Evolutionary conservation across 1,284 basidiomycete species (phyloP).

Genomic region (Austroboletus rostrupii): DNA sequence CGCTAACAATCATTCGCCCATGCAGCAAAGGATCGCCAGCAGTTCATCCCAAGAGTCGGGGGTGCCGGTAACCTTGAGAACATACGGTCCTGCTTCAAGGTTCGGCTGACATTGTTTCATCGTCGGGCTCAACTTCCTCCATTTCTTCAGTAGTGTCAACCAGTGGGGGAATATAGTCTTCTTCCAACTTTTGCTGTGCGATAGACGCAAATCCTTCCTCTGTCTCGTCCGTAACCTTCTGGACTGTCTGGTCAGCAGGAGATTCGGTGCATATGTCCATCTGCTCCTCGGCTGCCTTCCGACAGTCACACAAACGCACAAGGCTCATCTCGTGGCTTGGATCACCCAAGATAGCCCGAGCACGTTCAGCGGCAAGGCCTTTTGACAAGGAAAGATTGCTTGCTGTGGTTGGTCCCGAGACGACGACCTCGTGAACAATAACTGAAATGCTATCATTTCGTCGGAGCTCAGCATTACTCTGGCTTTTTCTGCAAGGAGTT

Average conservation of each 20-base stretch:
- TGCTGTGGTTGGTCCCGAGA: constrained; percentile 58
- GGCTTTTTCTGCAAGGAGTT: constrained; percentile 40
- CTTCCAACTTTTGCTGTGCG: constrained; percentile 29
- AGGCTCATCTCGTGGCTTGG: constrained; percentile 41
- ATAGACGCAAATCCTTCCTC: constrained; percentile 32
- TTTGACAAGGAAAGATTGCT: constrained; percentile 55
- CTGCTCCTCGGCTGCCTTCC: constrained; percentile 16
- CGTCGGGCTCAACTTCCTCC: constrained; percentile 20
- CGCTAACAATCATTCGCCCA: constrained; percentile 30
- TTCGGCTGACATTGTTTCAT: constrained; percentile 13
- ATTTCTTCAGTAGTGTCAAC: constrained; percentile 15
- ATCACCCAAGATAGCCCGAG: constrained; percentile 50
- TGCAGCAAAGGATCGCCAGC: constrained; percentile 32
- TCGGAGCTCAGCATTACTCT: constrained; percentile 41
- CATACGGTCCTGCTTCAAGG: constrained; percentile 9
- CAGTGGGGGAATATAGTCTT: constrained; percentile 17
- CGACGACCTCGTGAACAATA: constrained; percentile 51
- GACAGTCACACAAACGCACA: constrained; percentile 53
- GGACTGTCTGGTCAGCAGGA: constrained; percentile 15
- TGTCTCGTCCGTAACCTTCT: constrained; percentile 28
- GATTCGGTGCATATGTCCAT: constrained; percentile 17
- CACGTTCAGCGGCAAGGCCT: constrained; percentile 60
- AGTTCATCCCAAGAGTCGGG: constrained; percentile 31
- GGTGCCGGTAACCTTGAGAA: constrained; percentile 8
- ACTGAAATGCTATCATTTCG: constrained; percentile 51